These are phyloP conservation scores for Aspergillus spinulosporus DNA, from an alignment of 2,329 filamentous ascomycete genomes.

Conservation along the genomic window DNA sequence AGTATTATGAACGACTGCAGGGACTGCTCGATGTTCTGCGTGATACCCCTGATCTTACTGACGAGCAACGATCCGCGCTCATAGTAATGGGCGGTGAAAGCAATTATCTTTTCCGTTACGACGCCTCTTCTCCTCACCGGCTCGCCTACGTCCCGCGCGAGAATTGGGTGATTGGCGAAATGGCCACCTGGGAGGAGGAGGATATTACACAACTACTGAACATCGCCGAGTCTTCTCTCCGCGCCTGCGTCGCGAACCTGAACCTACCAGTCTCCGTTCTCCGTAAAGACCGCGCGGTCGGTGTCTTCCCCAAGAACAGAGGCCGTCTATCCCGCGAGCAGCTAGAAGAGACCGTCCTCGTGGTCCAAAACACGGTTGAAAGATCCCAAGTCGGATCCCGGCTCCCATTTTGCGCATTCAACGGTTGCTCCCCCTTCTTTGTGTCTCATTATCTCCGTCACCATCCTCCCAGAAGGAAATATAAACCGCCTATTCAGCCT, in stretches of 20 bases:
- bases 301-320: conserved; percentile 66
- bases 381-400: conserved; percentile 67
- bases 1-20: conserved; percentile 83
- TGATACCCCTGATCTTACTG: conserved; percentile 60
- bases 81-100: conserved; percentile 94
- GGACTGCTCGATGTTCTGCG: conserved; percentile 80
- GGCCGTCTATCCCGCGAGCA: conserved; percentile 79
- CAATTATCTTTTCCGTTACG: conserved; percentile 89
- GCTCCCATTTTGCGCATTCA: conserved; percentile 95
- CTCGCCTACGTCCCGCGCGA: conserved; percentile 63
- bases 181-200: conserved; percentile 53
- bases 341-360: conserved; percentile 91
- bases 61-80: conserved; percentile 71
- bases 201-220: conserved; percentile 82
- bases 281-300: conserved; percentile 84
- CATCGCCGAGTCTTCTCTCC: conserved; percentile 79
- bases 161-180: conserved; percentile 63
- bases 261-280: conserved; percentile 76
- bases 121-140: conserved; percentile 62
- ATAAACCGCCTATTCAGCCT: neutral
- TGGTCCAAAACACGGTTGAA: conserved; percentile 90
- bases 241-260: conserved; percentile 77
- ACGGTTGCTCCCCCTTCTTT: conserved; percentile 53
- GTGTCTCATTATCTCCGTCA: neutral
- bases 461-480: neutral